Evolutionary conservation across 495 filamentous ascomycete species (phyloP).

Genomic region (Aspergillus panamensis): DNA sequence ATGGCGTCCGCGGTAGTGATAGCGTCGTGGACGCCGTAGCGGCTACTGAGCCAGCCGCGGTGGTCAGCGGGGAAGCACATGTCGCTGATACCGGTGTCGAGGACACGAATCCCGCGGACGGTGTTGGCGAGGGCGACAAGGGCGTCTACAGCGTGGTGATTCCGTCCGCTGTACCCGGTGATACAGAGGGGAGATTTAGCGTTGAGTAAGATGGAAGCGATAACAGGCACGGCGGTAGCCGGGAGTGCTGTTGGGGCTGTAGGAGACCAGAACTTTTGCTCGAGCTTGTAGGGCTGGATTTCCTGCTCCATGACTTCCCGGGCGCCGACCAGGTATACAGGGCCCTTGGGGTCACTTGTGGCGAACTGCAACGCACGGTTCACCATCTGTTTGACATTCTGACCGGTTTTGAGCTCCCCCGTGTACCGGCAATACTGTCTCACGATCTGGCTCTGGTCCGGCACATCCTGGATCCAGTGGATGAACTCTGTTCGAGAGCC

Average conservation of each 20-base stretch:
- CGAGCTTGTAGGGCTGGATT: conserved; percentile 61
- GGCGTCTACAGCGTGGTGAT: conserved; percentile 57
- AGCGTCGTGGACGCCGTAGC: conserved; percentile 64
- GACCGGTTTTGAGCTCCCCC: conserved; percentile 79
- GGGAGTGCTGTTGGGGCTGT: conserved; percentile 70
- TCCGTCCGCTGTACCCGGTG: conserved; percentile 74
- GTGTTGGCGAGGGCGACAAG: conserved; percentile 73
- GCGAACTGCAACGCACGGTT: conserved; percentile 83
- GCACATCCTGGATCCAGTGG: conserved; percentile 93
- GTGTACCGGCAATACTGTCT: conserved; percentile 86
- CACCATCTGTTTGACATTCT: conserved; percentile 91
- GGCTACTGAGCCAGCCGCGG: conserved; percentile 62
- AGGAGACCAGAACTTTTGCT: conserved; percentile 66
- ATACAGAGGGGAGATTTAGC: conserved; percentile 73
- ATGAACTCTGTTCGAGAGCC: conserved; percentile 88
- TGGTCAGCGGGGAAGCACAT: conserved; percentile 86
- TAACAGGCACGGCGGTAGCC: conserved; percentile 54
- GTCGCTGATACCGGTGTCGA: conserved; percentile 83
- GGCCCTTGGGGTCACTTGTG: conserved; percentile 69
- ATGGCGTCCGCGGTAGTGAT: conserved; percentile 79
- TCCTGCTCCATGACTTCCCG: conserved; percentile 88
- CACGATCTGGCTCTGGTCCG: conserved; percentile 83
- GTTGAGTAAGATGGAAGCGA: conserved; percentile 61
- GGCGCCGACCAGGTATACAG: conserved; percentile 76
- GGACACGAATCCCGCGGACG: conserved; percentile 69